phyloP scores from a whole-genome alignment of 371 early-diverging fungal genomes.

The Parasitella parasitica region DNA sequence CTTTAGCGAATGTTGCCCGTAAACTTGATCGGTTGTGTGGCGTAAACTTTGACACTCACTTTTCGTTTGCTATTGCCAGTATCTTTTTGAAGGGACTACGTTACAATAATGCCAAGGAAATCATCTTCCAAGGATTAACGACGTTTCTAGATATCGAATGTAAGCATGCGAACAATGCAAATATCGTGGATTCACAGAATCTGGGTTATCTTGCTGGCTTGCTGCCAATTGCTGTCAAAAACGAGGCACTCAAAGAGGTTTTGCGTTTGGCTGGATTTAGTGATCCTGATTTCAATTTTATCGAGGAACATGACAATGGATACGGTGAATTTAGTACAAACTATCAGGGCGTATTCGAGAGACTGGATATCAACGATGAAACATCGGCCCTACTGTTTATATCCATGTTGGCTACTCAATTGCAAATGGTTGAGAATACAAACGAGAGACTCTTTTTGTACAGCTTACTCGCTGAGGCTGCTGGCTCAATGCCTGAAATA shows the following conservation, averaged over 20 bases:
- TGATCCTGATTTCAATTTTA: slow-evolving; percentile 19
- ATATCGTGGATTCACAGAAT: slow-evolving; percentile 46
- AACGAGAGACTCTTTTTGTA: slow-evolving; percentile 85
- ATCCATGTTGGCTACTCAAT: slow-evolving; percentile 76
- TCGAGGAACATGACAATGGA: slow-evolving; percentile 42
- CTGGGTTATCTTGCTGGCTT: slow-evolving; percentile 78
- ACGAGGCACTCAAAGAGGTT: slow-evolving; percentile 62
- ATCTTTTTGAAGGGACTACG: slow-evolving; percentile 83
- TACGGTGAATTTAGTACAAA: slow-evolving; percentile 33
- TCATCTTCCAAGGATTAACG: slow-evolving; percentile 69
- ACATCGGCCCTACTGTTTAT: slow-evolving; percentile 73
- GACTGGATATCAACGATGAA: slow-evolving; percentile 64
- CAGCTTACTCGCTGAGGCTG: slow-evolving; percentile 79
- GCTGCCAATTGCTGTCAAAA: slow-evolving; percentile 68
- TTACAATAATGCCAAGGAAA: slow-evolving; percentile 70
- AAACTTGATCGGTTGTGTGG: slow-evolving; percentile 75
- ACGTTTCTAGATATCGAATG: slow-evolving; percentile 74
- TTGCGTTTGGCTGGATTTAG: slow-evolving; percentile 58
- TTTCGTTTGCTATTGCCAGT: slow-evolving; percentile 84
- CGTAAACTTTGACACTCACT: slow-evolving; percentile 82
- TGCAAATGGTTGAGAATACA: slow-evolving; percentile 82
- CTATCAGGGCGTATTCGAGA: slow-evolving; percentile 66
- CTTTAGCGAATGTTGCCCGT: slow-evolving; percentile 65
- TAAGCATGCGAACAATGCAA: slow-evolving; percentile 40
- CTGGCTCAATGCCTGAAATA: slow-evolving; percentile 72